Evolutionary conservation across 1,284 basidiomycete genomes (phyloP), one percentile per base, ranked within the genome.

Genomic region (Flammula alnicola): DNA sequence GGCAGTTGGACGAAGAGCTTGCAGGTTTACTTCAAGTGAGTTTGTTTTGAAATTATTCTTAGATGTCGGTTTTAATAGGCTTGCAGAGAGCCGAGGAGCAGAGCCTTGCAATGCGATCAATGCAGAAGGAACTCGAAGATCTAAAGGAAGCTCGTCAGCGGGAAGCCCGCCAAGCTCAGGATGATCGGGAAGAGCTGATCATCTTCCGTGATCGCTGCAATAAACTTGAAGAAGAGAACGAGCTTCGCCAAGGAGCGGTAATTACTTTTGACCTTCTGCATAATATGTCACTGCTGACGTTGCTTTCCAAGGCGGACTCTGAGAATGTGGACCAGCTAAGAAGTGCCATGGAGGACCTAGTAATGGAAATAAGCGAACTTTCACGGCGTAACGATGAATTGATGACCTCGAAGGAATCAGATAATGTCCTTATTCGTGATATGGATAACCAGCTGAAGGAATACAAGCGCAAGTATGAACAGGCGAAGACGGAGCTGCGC

Each of bases 391-490:
- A 98, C 63, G 96, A 99, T 60, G 93, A 97, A 64, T 77, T 98
- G 39, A 83, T 93, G 77, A 79, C 80, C 0, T 88, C 90, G 25
- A 86, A 91, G 57, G 96, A 98, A 57, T 80, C 84, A 12, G 93
- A 97, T 63, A 75, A 86, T 16, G 74, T 75, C 12, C 75, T 86
- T 27, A 93, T 95, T 51, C 86, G 84, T 14, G 90, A 94, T 54
- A 78, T 97, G 33, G 89, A 95, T 61, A 74, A 72, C 22, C 92
- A 95, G 63, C 76, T 93, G 27, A 91, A 90, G 63, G 93, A 94
- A 55, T 97, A 94, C 75, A 96, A 94, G 70, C 86, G 88, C 61
- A 94, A 95, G 71, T 97, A 95, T 65, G 94, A 98, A 68, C 81
- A 88, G 47, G 92, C 92, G 1, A 95, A 97, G 78, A 95, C 93